Evolutionary conservation across 192 early-diverging fungal genomes (phyloP), one percentile per base, ranked within the genome.

Genomic region (Entrophospora sp.): DNA sequence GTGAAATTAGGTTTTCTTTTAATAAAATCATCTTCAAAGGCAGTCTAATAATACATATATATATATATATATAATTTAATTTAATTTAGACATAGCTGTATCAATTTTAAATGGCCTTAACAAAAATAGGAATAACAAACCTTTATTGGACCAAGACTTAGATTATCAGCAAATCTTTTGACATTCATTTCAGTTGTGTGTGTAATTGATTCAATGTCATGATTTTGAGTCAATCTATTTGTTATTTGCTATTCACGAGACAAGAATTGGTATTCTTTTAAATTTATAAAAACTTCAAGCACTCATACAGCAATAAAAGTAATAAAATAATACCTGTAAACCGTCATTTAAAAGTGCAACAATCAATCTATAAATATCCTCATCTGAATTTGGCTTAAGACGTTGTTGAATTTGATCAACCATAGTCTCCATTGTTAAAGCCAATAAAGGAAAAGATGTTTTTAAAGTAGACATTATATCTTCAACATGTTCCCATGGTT

Each of bases 381-480:
- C 96, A 71, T 98, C 95, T 1, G 92, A 86, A 8, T 88, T 87
- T 2, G 95, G 95, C 72, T 97, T 98, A 49, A 99, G 75, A 4
- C 91, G 81, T 63, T 89, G 84, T 42, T 91, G 85, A n/a, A 99
- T 93, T 75, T 97, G 95, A 70, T 99, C 95, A 5, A 94, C 88
- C 92, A 99, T 97, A 1, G 90, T 93, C 78, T 99, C 96, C 89
- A 99, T 96, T 13, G 96, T 91, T 42, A 98, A 72, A 2, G 92
- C 89, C 31, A 98, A 78, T 43, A 98, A 81, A 24, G 97, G 95
- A 69, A 89, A 95, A 0, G 91, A 88, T 8, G 96, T 96, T 71
- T 98, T 99, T 28, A 98, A 79, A 70, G 89, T 87, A 14, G 87
- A 86, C 89, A 93, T 96, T 3, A 98, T 88, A 61, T 97, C 96